Evolutionary conservation across 768 basidiomycete species (phyloP), one percentile per base, ranked within the genome.

Genomic region (Dentipellis fragilis): DNA sequence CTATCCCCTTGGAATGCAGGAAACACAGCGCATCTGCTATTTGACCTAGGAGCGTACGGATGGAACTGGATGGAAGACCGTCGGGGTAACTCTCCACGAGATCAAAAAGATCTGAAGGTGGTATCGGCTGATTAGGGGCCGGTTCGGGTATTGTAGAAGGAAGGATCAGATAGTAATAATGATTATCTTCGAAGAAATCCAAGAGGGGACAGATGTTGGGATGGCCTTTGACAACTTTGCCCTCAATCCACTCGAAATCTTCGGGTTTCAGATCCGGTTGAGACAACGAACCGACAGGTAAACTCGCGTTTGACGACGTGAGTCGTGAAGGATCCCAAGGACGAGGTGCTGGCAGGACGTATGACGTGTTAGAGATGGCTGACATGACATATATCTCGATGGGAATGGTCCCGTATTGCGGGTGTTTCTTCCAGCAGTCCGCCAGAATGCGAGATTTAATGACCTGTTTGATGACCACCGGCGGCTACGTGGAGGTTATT

Each of bases 401-500:
- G 14, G 96, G 95, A 64, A 98, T 96, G 8, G 96, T 96, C 55
- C 95, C 95, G 68, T 89, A 81, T 59, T 86, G 82, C 45, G 89
- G 88, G 68, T 99, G 95, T 65, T 89, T 90, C 75, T 98, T 98
- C 96, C 96, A 99, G 70, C 95, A 98, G 72, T 99, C 95, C 34
- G 95, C 95, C 52, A 99, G 80, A 57, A 99, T 99, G 52, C 96
- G 89, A 49, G 91, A 93, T 71, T 98, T 98, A 75, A 98, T 94
- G 65, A 98, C 86, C 70, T 96, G 94, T 67, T 99, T 99, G 71
- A 99, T 93, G 63, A 99, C 87, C 57, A 96, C 72, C 38, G 88
- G 84, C 3, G 93, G 87, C 92, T 93, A 64, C 8, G 64, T 58
- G 59, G 55, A 62, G 56, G 62, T 62, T 65, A 58, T 65, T 62